These are phyloP conservation scores for Fragaria ananassa DNA, from an alignment of 306 rosid genomes.

Conservation along the genomic window DNA sequence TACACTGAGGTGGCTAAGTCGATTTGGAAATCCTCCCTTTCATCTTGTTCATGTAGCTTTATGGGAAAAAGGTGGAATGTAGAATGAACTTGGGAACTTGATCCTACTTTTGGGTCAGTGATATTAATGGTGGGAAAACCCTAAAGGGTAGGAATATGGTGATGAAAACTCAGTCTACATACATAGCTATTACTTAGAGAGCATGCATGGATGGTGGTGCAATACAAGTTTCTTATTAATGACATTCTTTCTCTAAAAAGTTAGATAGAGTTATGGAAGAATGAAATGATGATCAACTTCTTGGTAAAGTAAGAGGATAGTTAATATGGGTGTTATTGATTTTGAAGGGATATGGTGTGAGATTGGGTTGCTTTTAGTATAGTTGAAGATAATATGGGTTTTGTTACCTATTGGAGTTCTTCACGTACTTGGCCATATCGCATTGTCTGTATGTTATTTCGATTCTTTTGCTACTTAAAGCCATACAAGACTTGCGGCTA, in stretches of 20 bases:
- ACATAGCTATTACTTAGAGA: conserved; percentile 28
- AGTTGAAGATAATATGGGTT: conserved; percentile 26
- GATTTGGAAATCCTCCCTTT: not conserved
- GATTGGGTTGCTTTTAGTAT: conserved; percentile 26
- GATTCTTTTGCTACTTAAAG: conserved; percentile 21
- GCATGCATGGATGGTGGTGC: conserved; percentile 27
- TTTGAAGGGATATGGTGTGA: conserved; percentile 25
- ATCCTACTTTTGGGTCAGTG: conserved; percentile 18
- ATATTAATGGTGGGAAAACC: conserved; percentile 20
- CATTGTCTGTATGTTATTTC: conserved; percentile 15
- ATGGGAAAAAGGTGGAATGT: conserved; percentile 25
- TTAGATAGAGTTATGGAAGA: conserved; percentile 31
- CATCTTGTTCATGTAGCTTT: conserved; percentile 20
- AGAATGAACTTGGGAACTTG: conserved; percentile 38
- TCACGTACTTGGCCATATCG: conserved; percentile 33
- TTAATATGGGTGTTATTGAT: conserved; percentile 18
- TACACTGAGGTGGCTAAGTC: not conserved
- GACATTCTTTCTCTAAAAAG: conserved; percentile 37
- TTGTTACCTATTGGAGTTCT: conserved; percentile 26
- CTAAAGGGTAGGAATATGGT: conserved; percentile 1
- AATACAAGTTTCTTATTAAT: conserved; percentile 31
- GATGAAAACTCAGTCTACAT: conserved; percentile 12
- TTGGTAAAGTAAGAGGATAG: conserved; percentile 9
- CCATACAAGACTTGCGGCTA: conserved; percentile 1
- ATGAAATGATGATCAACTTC: not conserved